These are phyloP conservation scores for Pseudocercospora musae DNA, from an alignment of 2,329 filamentous ascomycete species.

Conservation along the genomic window DNA sequence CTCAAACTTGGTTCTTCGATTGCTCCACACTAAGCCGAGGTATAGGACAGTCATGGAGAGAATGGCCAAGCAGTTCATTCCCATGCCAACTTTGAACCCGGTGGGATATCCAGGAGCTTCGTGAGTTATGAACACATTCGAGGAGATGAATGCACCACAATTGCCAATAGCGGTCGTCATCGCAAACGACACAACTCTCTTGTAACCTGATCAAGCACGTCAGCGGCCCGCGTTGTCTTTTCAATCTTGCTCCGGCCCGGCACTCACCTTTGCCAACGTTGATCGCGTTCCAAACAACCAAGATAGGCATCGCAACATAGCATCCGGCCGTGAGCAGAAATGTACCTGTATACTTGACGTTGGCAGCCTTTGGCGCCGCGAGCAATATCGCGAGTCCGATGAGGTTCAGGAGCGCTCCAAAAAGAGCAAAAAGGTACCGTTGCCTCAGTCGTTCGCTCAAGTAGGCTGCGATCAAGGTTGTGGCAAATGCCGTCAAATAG, in stretches of 20 bases:
- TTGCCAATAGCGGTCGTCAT: constrained; percentile 20
- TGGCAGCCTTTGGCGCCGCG: constrained; percentile 24
- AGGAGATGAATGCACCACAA: constrained; percentile 14
- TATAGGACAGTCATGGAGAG: constrained; percentile 22
- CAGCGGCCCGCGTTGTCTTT: not conserved
- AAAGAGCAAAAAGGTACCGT: constrained; percentile 38
- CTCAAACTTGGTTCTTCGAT: not conserved
- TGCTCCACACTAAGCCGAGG: constrained; percentile 8
- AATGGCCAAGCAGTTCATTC: constrained; percentile 19
- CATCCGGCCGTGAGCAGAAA: constrained; percentile 34
- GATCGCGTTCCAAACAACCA: constrained; percentile 39
- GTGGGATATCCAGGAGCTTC: constrained; percentile 12
- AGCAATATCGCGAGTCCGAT: constrained; percentile 36
- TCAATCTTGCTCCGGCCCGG: not conserved
- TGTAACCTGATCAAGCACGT: constrained; percentile 25
- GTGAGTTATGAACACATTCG: constrained; percentile 11
- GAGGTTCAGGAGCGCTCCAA: constrained; percentile 35
- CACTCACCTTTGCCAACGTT: constrained; percentile 41
- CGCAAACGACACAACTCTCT: constrained; percentile 26
- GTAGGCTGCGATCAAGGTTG: constrained; percentile 22
- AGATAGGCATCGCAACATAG: constrained; percentile 35
- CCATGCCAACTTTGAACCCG: constrained; percentile 24
- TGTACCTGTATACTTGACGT: constrained; percentile 37
- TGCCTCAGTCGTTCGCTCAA: constrained; percentile 27
- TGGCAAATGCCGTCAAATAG: constrained; percentile 11